Percentiles rank a stretch among this genome's conserved stretches.
Evolutionary conservation across 2,329 filamentous ascomycete genomes (phyloP).

Genomic region (Plectosphaerella sp.): DNA sequence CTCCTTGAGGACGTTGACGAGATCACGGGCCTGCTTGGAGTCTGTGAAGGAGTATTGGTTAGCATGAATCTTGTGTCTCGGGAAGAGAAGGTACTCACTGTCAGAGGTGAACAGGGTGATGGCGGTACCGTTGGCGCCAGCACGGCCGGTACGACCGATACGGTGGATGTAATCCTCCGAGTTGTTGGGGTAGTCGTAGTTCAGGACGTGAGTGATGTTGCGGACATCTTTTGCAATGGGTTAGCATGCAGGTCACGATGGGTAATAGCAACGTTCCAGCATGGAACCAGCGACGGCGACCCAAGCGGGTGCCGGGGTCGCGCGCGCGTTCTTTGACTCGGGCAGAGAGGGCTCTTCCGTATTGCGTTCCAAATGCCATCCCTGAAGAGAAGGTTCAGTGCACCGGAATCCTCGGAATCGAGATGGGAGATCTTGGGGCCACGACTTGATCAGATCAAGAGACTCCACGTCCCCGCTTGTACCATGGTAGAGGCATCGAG

Average conservation of each 20-base stretch:
- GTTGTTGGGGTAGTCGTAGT: constrained; percentile 99
- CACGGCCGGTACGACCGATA: constrained; percentile 93
- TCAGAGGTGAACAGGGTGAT: constrained; percentile 99
- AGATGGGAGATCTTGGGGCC: constrained; percentile 46
- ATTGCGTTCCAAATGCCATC: constrained; percentile 52
- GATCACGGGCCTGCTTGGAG: constrained; percentile 93
- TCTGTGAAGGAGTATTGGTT: constrained; percentile 45
- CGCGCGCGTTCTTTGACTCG: constrained; percentile 42
- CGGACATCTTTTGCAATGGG: constrained; percentile 86
- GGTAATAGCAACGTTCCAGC: constrained; percentile 60
- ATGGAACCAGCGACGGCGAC: constrained; percentile 39
- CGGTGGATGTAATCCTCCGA: constrained; percentile 98
- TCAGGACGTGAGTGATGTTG: constrained; percentile 99
- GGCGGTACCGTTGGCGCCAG: constrained; percentile 89
- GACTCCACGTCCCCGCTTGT: constrained; percentile 75
- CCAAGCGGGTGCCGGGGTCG: constrained; percentile 43
- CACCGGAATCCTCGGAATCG: constrained; percentile 52
- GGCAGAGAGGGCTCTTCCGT: constrained; percentile 54
- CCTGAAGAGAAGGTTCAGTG: constrained; percentile 40
- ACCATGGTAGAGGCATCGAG: constrained; percentile 49
- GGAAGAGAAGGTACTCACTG: constrained; percentile 60
- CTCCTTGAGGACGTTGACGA: constrained; percentile 87
- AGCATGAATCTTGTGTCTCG: not conserved
- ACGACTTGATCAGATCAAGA: constrained; percentile 74
- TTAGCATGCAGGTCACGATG: constrained; percentile 65